Conservation (phyloP, 805 yeast species). For the Yarrowia keelungensis region DNA sequence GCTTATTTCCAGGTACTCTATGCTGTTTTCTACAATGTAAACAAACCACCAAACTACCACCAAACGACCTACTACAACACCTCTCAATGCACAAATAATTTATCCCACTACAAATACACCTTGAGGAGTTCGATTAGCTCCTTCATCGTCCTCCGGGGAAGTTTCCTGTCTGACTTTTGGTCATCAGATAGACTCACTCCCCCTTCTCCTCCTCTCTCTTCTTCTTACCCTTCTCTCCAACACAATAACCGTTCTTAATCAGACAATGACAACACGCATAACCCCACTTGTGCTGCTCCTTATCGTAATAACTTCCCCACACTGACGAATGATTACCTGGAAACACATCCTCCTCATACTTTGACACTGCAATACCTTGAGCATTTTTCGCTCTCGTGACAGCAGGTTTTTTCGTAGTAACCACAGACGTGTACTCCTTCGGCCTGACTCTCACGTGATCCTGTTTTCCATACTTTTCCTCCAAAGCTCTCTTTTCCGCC, state of each 20-base stretch:
- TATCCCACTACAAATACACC: too few relatives aligned
- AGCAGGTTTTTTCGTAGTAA: not conserved
- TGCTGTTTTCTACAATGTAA: too few relatives aligned
- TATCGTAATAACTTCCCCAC: constrained; percentile 56
- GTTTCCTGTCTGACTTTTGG: too few relatives aligned
- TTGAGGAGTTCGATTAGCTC: too few relatives aligned
- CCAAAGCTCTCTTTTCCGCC: constrained; percentile 9
- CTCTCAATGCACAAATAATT: too few relatives aligned
- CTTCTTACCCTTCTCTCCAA: constrained; percentile 45
- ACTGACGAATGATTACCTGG: constrained; percentile 53
- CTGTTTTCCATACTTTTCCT: constrained; percentile 41
- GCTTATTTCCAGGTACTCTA: too few relatives aligned
- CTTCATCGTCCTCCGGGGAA: too few relatives aligned
- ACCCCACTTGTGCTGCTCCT: constrained; percentile 55
- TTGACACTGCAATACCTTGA: constrained; percentile 43
- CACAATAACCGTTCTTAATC: constrained; percentile 50
- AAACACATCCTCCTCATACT: constrained; percentile 52
- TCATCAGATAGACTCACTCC: not conserved
- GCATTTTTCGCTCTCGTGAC: not conserved
- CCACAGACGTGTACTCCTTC: constrained; percentile 42
- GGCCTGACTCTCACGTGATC: constrained; percentile 43
- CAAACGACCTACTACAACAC: too few relatives aligned
- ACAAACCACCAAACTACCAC: too few relatives aligned
- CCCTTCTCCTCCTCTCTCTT: not conserved
- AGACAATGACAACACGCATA: constrained; percentile 54